phyloP scores from a whole-genome alignment of 23 red algal genomes.

The Gracilaria domingensis region DNA sequence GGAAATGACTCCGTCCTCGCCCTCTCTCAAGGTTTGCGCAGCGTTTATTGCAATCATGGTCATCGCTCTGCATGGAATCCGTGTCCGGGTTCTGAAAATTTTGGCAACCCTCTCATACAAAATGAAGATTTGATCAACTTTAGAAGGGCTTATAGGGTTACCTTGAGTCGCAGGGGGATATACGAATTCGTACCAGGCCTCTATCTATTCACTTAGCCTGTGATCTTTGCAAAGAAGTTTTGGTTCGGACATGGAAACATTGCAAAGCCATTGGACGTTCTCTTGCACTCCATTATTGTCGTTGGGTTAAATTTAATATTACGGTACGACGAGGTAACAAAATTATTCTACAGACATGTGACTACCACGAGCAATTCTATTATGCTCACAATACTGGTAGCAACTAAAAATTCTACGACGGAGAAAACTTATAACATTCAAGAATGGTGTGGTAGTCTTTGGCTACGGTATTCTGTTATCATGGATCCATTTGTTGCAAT shows the following conservation, averaged over 20 bases:
- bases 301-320: constrained; percentile 33
- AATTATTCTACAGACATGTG: neutral
- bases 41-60: too few species aligned
- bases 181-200: neutral
- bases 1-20: too few species aligned
- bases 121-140: constrained; percentile 28
- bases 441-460: neutral
- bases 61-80: too few species aligned
- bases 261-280: neutral
- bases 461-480: neutral
- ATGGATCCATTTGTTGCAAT: neutral
- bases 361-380: neutral
- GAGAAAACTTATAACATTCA: neutral
- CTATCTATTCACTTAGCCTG: neutral
- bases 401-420: neutral
- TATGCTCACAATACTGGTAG: neutral
- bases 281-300: constrained; percentile 9
- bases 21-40: too few species aligned
- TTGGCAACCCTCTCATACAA: constrained; percentile 6
- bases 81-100: neutral
- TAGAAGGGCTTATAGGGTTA: neutral
- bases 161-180: neutral
- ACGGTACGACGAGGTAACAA: constrained; percentile 23
- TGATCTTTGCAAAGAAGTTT: constrained; percentile 24
- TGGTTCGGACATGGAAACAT: neutral